Conservation (phyloP, 768 basidiomycete species). For the Tylopilus rubrobrunneus region DNA sequence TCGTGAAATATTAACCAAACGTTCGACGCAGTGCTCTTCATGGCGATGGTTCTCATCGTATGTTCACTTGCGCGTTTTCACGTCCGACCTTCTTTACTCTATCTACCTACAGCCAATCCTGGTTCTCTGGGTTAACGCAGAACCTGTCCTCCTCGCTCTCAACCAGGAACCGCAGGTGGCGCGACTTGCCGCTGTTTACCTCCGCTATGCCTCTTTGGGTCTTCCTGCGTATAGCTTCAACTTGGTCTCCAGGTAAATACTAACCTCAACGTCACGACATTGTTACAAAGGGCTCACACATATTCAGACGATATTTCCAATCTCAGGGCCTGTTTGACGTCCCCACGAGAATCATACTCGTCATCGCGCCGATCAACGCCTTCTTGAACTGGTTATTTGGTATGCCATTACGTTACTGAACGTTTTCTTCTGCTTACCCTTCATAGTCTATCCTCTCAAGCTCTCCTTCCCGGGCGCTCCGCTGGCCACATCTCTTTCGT, state of each 20-base stretch:
- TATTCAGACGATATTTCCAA: conserved; percentile 53
- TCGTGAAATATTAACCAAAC: conserved; percentile 3
- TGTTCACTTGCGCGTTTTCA: conserved; percentile 21
- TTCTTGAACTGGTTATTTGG: conserved; percentile 83
- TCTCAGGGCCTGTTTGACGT: conserved; percentile 83
- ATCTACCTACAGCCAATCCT: conserved; percentile 42
- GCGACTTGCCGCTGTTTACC: conserved; percentile 67
- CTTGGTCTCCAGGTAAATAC: conserved; percentile 43
- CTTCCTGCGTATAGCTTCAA: conserved; percentile 73
- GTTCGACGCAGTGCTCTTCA: conserved; percentile 51
- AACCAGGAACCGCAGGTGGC: conserved; percentile 86
- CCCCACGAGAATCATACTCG: conserved; percentile 77
- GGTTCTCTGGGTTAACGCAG: conserved; percentile 79
- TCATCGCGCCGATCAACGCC: conserved; percentile 84
- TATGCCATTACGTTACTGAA: conserved; percentile 26
- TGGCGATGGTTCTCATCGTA: conserved; percentile 56
- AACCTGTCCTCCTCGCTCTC: conserved; percentile 68
- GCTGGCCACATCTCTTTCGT: conserved; percentile 81
- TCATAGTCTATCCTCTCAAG: conserved; percentile 47
- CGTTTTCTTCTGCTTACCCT: conserved; percentile 1
- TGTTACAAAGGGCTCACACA: neutral
- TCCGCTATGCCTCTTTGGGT: conserved; percentile 72
- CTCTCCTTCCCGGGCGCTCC: conserved; percentile 93
- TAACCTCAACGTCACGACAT: neutral
- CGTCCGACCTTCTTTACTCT: neutral